A percentile compares a stretch with the other conserved stretches of the same genome.
Evolutionary conservation across 2,329 filamentous ascomycete species (phyloP).

Genomic region (Penicillium sp.): DNA sequence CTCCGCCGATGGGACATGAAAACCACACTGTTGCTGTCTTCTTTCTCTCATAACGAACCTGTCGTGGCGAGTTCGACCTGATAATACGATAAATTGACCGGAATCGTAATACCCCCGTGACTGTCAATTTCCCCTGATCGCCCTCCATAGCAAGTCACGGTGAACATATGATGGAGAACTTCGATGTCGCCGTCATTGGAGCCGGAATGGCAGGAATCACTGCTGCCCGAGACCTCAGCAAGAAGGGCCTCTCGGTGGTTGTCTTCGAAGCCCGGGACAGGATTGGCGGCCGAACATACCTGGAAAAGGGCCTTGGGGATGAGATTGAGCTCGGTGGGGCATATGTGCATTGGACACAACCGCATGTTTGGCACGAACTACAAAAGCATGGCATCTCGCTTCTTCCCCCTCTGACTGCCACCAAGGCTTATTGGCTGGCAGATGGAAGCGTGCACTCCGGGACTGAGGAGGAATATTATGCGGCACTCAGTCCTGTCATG

Average conservation of each 20-base stretch:
- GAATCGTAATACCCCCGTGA: neutral
- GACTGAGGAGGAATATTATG: neutral
- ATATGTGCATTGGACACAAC: neutral
- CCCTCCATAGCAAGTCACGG: neutral
- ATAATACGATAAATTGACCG: neutral
- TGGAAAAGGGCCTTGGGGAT: constrained; percentile 5
- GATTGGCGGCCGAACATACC: neutral
- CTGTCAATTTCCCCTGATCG: neutral
- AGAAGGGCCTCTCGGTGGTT: constrained; percentile 4
- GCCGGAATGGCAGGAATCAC: constrained; percentile 3
- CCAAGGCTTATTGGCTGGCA: constrained; percentile 2
- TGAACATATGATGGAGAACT: neutral
- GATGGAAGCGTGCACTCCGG: neutral
- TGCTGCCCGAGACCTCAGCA: constrained; percentile 4
- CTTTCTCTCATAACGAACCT: neutral
- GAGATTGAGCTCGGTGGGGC: constrained; percentile 1
- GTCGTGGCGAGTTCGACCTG: neutral
- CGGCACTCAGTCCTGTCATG: constrained; percentile 9
- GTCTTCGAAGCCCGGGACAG: constrained; percentile 1
- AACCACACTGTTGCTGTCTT: neutral
- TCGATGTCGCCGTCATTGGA: neutral
- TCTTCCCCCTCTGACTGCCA: neutral
- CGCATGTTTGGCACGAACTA: constrained; percentile 1
- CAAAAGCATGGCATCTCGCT: constrained; percentile 1
- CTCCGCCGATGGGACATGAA: neutral